Evolutionary conservation across 176 grass and related monocot species (phyloP).

Genomic region (Aegilops tauschii): DNA sequence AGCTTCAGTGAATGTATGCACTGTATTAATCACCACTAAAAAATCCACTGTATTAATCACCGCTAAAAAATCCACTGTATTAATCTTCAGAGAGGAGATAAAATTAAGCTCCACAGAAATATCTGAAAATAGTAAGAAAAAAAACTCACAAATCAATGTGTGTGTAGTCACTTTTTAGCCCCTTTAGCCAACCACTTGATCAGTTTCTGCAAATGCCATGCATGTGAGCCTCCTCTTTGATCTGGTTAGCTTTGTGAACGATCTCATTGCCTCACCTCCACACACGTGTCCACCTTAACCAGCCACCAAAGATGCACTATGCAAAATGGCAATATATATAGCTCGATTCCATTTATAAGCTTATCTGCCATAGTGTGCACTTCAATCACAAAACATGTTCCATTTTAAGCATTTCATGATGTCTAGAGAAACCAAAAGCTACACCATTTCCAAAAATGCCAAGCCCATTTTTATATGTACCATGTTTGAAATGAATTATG

Average conservation of each 20-base stretch:
- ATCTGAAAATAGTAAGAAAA: not conserved
- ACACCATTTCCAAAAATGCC: not conserved
- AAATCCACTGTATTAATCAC: not conserved
- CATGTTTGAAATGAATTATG: not conserved
- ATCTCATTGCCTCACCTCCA: not conserved
- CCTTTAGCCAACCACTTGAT: too few species aligned
- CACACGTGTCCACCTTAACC: not conserved
- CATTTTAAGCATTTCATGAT: not conserved
- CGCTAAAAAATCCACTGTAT: too few species aligned
- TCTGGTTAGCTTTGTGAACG: slow-evolving; percentile 9
- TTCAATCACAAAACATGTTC: not conserved
- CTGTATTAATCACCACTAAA: too few species aligned
- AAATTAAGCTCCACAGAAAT: not conserved
- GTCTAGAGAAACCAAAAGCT: not conserved
- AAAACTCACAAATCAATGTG: not conserved
- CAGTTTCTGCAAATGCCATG: too few species aligned
- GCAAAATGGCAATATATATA: too few species aligned
- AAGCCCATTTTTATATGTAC: not conserved
- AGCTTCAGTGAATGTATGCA: not conserved
- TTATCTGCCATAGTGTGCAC: not conserved
- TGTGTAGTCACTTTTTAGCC: too few species aligned
- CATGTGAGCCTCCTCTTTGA: not conserved
- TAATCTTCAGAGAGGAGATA: not conserved
- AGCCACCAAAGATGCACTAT: not conserved
- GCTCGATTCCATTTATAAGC: not conserved